Conservation (phyloP, 2,329 filamentous ascomycete genomes). For the Aspergillus sp. region DNA sequence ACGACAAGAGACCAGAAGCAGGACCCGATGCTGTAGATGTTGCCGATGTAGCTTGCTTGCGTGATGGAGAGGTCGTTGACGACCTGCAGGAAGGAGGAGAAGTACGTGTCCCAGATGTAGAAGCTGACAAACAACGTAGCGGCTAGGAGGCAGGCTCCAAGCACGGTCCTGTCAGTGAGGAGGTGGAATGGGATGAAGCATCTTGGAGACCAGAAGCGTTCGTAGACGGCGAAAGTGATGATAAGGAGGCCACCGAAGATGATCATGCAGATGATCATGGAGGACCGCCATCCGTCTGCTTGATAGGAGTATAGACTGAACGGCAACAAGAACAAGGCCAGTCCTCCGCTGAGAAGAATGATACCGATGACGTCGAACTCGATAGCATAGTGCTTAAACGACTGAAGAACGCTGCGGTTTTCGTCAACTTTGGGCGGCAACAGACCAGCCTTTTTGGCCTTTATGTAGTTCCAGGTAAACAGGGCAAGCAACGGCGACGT, state of each 20-base stretch:
- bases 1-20: constrained; percentile 53
- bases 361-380: constrained; percentile 51
- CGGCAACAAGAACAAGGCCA: constrained; percentile 40
- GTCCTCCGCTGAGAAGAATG: constrained; percentile 44
- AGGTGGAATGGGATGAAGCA: constrained; percentile 21
- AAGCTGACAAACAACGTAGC: constrained; percentile 14
- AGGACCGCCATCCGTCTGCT: constrained; percentile 35
- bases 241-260: constrained; percentile 53
- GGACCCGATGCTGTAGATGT: constrained; percentile 48
- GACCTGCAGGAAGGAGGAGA: constrained; percentile 33
- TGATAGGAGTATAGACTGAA: constrained; percentile 48
- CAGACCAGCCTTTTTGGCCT: constrained; percentile 51
- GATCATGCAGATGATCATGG: constrained; percentile 45
- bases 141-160: constrained; percentile 22
- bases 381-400: constrained; percentile 46
- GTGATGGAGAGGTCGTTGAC: constrained; percentile 27
- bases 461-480: constrained; percentile 50
- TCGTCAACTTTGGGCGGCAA: constrained; percentile 31
- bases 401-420: constrained; percentile 42
- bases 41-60: constrained; percentile 39
- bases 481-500: constrained; percentile 51
- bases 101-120: constrained; percentile 27
- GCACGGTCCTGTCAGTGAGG: constrained; percentile 33
- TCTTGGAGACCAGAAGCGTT: constrained; percentile 45
- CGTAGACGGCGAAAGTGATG: constrained; percentile 49